These are phyloP conservation scores for Penicillium brevicompactum DNA, from an alignment of 2,329 filamentous ascomycete species.

Conservation along the genomic window DNA sequence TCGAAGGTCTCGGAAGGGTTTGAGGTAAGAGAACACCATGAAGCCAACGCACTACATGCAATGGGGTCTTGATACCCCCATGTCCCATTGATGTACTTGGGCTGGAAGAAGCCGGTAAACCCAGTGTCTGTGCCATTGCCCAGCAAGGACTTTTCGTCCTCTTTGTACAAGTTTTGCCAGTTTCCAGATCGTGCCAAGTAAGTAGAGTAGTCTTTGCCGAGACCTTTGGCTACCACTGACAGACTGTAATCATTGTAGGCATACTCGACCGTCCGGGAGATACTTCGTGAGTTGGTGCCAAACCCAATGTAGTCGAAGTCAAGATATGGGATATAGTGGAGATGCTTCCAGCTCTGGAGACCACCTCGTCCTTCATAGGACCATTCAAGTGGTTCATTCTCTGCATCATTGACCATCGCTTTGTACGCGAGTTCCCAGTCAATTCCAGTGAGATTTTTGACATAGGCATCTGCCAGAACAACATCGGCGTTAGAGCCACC, in stretches of 20 bases:
- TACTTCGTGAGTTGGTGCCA: constrained; percentile 67
- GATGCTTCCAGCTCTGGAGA: constrained; percentile 67
- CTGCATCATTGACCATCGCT: constrained; percentile 69
- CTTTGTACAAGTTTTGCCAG: constrained; percentile 68
- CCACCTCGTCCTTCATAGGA: constrained; percentile 68
- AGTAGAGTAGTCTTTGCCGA: constrained; percentile 51
- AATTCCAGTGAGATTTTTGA: constrained; percentile 66
- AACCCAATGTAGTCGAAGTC: constrained; percentile 67
- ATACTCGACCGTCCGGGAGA: constrained; percentile 73
- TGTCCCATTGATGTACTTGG: constrained; percentile 65
- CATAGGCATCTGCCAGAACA: constrained; percentile 64
- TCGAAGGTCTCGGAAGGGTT: constrained; percentile 35
- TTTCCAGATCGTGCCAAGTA: constrained; percentile 59
- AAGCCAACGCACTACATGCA: constrained; percentile 33
- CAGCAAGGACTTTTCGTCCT: constrained; percentile 57
- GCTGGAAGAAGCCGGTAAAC: constrained; percentile 70
- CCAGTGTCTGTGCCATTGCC: constrained; percentile 60
- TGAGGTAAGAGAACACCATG: constrained; percentile 32
- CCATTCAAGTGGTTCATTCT: constrained; percentile 69
- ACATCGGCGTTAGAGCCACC: constrained; percentile 62
- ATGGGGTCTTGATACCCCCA: constrained; percentile 66
- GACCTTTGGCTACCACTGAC: constrained; percentile 57
- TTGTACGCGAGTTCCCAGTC: constrained; percentile 68
- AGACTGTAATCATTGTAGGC: constrained; percentile 73
- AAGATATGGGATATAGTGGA: constrained; percentile 69